A percentile compares a stretch with the other conserved stretches of the same genome.
Conservation (phyloP, 306 rosid genomes). For the Potentilla sterilis region DNA sequence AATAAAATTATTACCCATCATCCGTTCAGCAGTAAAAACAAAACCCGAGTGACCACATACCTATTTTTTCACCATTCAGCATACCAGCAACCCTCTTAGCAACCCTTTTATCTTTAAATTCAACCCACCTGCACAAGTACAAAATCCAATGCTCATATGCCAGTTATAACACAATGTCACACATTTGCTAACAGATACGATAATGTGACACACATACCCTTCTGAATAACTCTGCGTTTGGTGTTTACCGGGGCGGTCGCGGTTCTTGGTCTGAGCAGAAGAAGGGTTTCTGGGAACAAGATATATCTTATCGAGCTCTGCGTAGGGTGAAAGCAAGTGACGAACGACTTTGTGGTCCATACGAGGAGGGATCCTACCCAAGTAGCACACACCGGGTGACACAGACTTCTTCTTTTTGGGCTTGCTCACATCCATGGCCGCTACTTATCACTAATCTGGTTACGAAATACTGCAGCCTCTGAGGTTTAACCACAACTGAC, state of each 20-base stretch:
- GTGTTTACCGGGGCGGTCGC: constrained; percentile 42
- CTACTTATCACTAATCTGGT: too few relatives aligned
- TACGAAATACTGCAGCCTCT: not conserved
- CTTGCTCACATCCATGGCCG: not conserved
- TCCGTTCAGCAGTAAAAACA: not conserved
- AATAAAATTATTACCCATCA: not conserved
- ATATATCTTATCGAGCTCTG: constrained; percentile 68
- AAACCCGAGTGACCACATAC: constrained; percentile 31
- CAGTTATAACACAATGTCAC: not conserved
- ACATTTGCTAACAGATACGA: not conserved
- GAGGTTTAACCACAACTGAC: too few relatives aligned
- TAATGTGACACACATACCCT: constrained; percentile 47
- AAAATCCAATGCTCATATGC: constrained; percentile 14
- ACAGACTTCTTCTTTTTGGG: constrained; percentile 2
- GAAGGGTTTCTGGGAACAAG: constrained; percentile 60
- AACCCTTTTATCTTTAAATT: constrained; percentile 63
- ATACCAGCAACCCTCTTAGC: constrained; percentile 79
- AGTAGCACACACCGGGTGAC: constrained; percentile 59
- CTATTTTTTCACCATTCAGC: constrained; percentile 89
- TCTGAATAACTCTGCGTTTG: constrained; percentile 54
- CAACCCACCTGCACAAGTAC: constrained; percentile 72
- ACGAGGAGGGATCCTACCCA: constrained; percentile 83
- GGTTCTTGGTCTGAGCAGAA: constrained; percentile 34
- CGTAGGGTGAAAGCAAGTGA: constrained; percentile 65
- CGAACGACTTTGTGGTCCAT: constrained; percentile 76